Conservation (phyloP, 2,329 filamentous ascomycete species). For the Diaporthe sp. region DNA sequence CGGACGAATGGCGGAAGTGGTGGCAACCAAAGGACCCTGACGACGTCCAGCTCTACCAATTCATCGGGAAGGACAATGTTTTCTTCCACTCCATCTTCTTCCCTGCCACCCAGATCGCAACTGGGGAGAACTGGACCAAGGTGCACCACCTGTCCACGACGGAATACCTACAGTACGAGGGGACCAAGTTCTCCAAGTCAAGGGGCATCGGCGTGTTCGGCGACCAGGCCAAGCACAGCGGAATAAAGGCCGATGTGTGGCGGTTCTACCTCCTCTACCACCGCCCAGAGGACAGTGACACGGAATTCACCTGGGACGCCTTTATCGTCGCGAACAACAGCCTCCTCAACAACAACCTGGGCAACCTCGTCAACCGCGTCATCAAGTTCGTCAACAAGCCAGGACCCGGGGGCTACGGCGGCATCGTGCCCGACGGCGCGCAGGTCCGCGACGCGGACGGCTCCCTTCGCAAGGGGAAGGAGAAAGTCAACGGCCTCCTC, state of each 20-base stretch:
- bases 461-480: not conserved
- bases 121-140: slow-evolving; percentile 80
- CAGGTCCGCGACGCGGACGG: not conserved
- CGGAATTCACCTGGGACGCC: slow-evolving; percentile 89
- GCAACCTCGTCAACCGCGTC: slow-evolving; percentile 81
- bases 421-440: slow-evolving; percentile 71
- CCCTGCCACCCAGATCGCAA: slow-evolving; percentile 79
- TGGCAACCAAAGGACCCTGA: slow-evolving; percentile 72
- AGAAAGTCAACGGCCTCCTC: not conserved
- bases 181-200: slow-evolving; percentile 82
- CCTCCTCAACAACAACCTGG: slow-evolving; percentile 83
- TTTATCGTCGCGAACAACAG: slow-evolving; percentile 92
- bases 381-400: slow-evolving; percentile 80
- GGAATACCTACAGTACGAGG: slow-evolving; percentile 80
- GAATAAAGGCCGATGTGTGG: slow-evolving; percentile 82
- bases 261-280: slow-evolving; percentile 90
- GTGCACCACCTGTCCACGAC: slow-evolving; percentile 80
- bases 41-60: slow-evolving; percentile 81
- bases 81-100: slow-evolving; percentile 83
- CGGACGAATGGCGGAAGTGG: slow-evolving; percentile 80
- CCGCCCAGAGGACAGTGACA: slow-evolving; percentile 87
- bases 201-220: slow-evolving; percentile 82
- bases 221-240: slow-evolving; percentile 78
- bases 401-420: slow-evolving; percentile 71
- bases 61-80: slow-evolving; percentile 84